Conservation (phyloP, 805 yeast genomes). For the Metschnikowia henanensis region DNA sequence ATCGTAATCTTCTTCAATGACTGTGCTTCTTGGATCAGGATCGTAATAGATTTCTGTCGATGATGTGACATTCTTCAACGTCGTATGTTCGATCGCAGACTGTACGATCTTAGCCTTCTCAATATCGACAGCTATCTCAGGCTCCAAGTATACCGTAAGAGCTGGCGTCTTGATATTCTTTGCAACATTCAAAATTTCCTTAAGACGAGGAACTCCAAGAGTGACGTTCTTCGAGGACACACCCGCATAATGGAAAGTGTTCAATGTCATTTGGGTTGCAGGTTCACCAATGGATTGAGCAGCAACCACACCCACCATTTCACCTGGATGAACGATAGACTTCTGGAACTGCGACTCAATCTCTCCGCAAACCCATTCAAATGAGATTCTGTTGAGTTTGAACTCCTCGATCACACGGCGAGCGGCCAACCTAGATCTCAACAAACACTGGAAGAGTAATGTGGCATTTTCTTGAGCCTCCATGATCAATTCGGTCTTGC, state of each 20-base stretch:
- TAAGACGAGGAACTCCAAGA: constrained; percentile 98
- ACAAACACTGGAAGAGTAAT: constrained; percentile 81
- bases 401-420: constrained; percentile 92
- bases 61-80: constrained; percentile 92
- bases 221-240: constrained; percentile 99
- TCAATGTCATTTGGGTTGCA: constrained; percentile 97
- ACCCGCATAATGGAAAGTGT: constrained; percentile 97
- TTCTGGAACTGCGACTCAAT: constrained; percentile 91
- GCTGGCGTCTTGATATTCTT: constrained; percentile 99
- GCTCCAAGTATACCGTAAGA: constrained; percentile 85
- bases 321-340: constrained; percentile 94
- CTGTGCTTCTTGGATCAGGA: constrained; percentile 98
- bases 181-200: constrained; percentile 97
- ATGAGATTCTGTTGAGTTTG: constrained; percentile 78
- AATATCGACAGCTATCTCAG: constrained; percentile 80
- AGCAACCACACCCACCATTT: constrained; percentile 97
- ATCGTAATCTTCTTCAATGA: constrained; percentile 94
- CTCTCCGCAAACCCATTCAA: constrained; percentile 95
- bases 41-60: constrained; percentile 97
- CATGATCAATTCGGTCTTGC: constrained; percentile 64
- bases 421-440: constrained; percentile 88
- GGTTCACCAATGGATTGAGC: constrained; percentile 99
- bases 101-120: constrained; percentile 94
- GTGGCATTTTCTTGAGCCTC: constrained; percentile 96
- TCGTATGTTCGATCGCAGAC: constrained; percentile 96